Evolutionary conservation across 2,329 filamentous ascomycete species (phyloP), one percentile per base, ranked within the genome.

Genomic region (Colletotrichum acutatum): DNA sequence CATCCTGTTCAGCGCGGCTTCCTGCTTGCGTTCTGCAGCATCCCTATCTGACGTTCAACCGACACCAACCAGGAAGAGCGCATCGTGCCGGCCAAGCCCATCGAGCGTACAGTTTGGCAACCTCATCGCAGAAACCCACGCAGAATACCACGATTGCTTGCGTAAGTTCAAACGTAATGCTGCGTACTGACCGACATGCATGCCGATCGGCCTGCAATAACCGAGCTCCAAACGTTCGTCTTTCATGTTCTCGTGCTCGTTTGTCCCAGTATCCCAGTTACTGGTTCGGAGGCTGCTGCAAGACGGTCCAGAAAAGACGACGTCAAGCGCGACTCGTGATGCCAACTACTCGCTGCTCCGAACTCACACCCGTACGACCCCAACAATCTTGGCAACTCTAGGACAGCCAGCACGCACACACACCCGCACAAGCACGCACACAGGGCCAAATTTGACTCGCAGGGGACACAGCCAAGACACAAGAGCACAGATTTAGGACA

Each of bases 111-210:
- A 58, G 14, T 58, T 59, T 54, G 69, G 70, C 66, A 64, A 69
- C 66, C 53, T 34, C 66, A 66, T 26, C 52, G 60, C 49, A 42
- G 32, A 26, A 46, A 69, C 58, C 70, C 28, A 54, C 52, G 60
- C 49, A 53, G 32, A 26, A 46, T 72, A 59, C 70, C 22, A 54
- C 67, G 71, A 66, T 73, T 46, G 70, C 66, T 72, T 73, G 66
- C 66, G 71, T 71, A 71, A 73, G 60, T 71, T 34, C 12, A 30
- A 56, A 57, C 66, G 71, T 73, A 73, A 73, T 66, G 49, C 19
- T 66, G 56, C 56, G 42, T 32, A 42, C 32, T 54, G 52, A 16
- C 56, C 26, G 30, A 54, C 42, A 37, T 60, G 56, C 70, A 60
- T 70, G 60, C 56, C 61, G 60, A 71, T 61, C 30, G 54, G 54